phyloP scores from a whole-genome alignment of 2,329 filamentous ascomycete genomes.

The Botrytis porri region DNA sequence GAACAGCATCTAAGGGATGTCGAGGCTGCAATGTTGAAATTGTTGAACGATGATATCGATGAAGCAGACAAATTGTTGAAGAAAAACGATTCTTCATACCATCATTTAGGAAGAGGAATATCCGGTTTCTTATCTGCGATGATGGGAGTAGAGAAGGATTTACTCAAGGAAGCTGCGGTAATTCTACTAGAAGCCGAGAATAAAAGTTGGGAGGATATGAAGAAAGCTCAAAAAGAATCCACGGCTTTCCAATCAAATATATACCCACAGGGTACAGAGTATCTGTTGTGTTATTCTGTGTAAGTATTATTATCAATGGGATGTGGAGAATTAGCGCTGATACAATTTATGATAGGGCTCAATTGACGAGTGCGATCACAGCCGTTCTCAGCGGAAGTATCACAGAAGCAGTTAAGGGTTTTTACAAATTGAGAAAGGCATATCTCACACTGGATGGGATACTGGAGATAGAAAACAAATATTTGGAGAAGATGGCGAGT shows the following conservation, averaged over 20 bases:
- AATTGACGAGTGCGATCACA: slow-evolving; percentile 86
- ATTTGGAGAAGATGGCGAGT: slow-evolving; percentile 39
- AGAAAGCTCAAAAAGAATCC: slow-evolving; percentile 67
- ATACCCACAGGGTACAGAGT: slow-evolving; percentile 84
- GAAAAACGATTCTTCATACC: slow-evolving; percentile 78
- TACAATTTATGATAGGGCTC: slow-evolving; percentile 51
- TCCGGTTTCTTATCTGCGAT: slow-evolving; percentile 83
- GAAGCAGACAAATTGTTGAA: slow-evolving; percentile 72
- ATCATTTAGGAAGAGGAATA: slow-evolving; percentile 77
- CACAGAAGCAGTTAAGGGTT: slow-evolving; percentile 85
- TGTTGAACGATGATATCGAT: slow-evolving; percentile 89
- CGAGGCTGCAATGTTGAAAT: slow-evolving; percentile 63
- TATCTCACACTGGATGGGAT: slow-evolving; percentile 80
- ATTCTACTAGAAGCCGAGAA: slow-evolving; percentile 73
- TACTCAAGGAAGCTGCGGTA: slow-evolving; percentile 78
- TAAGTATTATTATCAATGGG: slow-evolving; percentile 18
- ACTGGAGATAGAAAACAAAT: slow-evolving; percentile 67
- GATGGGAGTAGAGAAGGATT: slow-evolving; percentile 85
- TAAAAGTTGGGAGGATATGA: slow-evolving; percentile 71
- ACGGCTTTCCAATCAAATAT: slow-evolving; percentile 53
- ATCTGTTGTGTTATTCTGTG: slow-evolving; percentile 72
- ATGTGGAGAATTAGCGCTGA: slow-evolving; percentile 18
- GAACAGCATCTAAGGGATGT: slow-evolving; percentile 57
- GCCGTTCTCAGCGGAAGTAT: slow-evolving; percentile 89
- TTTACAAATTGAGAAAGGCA: slow-evolving; percentile 88